These are phyloP conservation scores for Cylindrotheca fusiformis DNA, from an alignment of 108 stramenopile genomes.

Conservation along the genomic window DNA sequence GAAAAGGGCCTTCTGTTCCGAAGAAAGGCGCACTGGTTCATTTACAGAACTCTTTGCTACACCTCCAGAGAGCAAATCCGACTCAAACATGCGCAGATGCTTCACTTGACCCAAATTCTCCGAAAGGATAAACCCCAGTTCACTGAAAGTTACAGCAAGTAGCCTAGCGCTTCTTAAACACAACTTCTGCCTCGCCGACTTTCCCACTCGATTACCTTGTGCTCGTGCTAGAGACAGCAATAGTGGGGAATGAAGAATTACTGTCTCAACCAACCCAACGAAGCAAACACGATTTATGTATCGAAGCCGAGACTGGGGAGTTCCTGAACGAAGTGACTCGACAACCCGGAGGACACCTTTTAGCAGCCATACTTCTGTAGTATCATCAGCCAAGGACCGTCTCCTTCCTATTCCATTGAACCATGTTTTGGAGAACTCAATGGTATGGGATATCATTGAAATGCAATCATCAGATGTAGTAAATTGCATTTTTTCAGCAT, in stretches of 20 bases:
- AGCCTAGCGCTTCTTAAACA: conserved; percentile 37
- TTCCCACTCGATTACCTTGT: conserved; percentile 38
- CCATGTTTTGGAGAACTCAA: conserved; percentile 24
- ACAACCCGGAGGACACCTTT: conserved; percentile 1
- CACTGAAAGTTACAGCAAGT: conserved; percentile 36
- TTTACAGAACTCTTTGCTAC: not conserved
- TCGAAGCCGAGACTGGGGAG: not conserved
- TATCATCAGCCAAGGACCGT: conserved; percentile 9
- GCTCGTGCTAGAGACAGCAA: conserved; percentile 2
- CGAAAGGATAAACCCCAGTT: conserved; percentile 56
- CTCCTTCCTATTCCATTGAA: conserved; percentile 4
- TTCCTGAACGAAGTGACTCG: not conserved
- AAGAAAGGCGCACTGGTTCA: not conserved
- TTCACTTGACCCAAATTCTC: conserved; percentile 34
- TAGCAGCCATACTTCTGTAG: conserved; percentile 18
- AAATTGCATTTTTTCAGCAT: conserved; percentile 9
- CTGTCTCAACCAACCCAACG: conserved; percentile 6
- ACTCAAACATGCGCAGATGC: conserved; percentile 21
- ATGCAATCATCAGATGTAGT: conserved; percentile 6
- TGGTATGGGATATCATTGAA: conserved; percentile 1
- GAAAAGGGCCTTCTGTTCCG: conserved; percentile 26
- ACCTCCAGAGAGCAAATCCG: conserved; percentile 26
- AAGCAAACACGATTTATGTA: conserved; percentile 8
- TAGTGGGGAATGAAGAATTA: conserved; percentile 16
- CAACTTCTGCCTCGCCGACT: conserved; percentile 31